Evolutionary conservation across 768 basidiomycete species (phyloP), one percentile per base, ranked within the genome.

Genomic region (Agrocybe pediades): DNA sequence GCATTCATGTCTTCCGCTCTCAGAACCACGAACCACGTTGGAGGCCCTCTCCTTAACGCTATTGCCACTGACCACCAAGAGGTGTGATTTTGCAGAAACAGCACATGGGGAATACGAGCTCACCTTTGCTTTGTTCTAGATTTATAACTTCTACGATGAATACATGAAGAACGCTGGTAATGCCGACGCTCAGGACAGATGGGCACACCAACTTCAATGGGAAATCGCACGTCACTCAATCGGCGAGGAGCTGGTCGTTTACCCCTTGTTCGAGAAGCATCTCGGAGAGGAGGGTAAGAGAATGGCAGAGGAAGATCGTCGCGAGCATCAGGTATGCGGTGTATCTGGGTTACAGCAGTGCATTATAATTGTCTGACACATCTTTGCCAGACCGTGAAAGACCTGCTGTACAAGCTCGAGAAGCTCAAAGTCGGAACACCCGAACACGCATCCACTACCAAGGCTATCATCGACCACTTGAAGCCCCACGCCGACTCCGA

Each of bases 201-300:
- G 83, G 83, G 71, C 80, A 0, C 72, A 71, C 41, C 83, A 84
- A 62, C 68, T 85, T 6, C 73, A 69, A 13, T 86, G 83, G 84
- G 83, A 84, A 66, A 70, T 86, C 36, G 84, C 82, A 1, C 74
- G 82, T 0, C 84, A 86, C 54, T 79, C 84, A 3, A 78, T 80
- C 5, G 82, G 77, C 13, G 85, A 86, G 62, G 85, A 87, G 63
- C 76, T 86, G 30, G 72, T 87, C 30, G 79, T 85, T 0, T 86
- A 86, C 58, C 85, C 84, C 11, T 71, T 84, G 42, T 78, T 85
- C 73, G 83, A 85, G 61, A 71, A 76, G 53, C 71, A 80, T 50
- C 76, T 86, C 49, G 84, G 84, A 5, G 67, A 68, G 2, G 62
- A 80, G 56, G 86, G 84, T 2, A 64, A 65, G 42, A 48, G 75